phyloP scores from a whole-genome alignment of 106 monocot genomes.

The Platanthera guangdongensis region DNA sequence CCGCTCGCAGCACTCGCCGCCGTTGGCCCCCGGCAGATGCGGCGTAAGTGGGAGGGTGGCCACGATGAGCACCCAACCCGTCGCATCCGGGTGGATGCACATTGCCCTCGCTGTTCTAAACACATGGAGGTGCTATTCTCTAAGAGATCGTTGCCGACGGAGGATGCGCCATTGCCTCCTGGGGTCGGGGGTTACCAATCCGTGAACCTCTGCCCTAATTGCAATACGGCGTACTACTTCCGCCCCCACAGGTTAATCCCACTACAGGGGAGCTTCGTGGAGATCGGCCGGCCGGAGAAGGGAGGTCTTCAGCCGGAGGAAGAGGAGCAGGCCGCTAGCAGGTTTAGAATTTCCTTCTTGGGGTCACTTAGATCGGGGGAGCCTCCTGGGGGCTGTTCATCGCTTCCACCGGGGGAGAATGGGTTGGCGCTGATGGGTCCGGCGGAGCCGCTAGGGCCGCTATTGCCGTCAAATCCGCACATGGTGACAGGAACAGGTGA shows the following conservation, averaged over 20 bases:
- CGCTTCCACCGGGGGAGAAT: slow-evolving; percentile 16
- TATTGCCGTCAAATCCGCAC: slow-evolving; percentile 7
- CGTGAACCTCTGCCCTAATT: slow-evolving; percentile 53
- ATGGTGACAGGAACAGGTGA: slow-evolving; percentile 5
- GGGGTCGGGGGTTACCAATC: slow-evolving; percentile 31
- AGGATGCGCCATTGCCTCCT: not conserved
- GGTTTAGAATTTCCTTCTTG: slow-evolving; percentile 32
- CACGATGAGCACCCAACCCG: slow-evolving; percentile 24
- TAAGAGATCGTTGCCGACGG: slow-evolving; percentile 11
- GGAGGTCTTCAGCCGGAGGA: not conserved
- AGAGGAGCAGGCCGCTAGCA: slow-evolving; percentile 11
- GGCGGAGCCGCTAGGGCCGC: not conserved
- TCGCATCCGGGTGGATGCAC: slow-evolving; percentile 39
- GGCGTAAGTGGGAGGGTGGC: slow-evolving; percentile 19
- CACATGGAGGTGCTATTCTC: slow-evolving; percentile 54
- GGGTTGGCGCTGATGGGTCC: not conserved
- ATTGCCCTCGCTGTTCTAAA: slow-evolving; percentile 63
- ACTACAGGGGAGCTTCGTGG: slow-evolving; percentile 58
- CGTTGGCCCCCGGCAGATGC: slow-evolving; percentile 12
- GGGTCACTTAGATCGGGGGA: slow-evolving; percentile 39
- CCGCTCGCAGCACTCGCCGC: slow-evolving; percentile 1
- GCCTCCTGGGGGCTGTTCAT: slow-evolving; percentile 27
- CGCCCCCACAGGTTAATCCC: slow-evolving; percentile 51
- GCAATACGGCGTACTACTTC: slow-evolving; percentile 55
- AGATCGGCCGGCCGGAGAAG: slow-evolving; percentile 43